Evolutionary conservation across 257 asterid species (phyloP).

Genomic region (Nicotiana sylvestris): DNA sequence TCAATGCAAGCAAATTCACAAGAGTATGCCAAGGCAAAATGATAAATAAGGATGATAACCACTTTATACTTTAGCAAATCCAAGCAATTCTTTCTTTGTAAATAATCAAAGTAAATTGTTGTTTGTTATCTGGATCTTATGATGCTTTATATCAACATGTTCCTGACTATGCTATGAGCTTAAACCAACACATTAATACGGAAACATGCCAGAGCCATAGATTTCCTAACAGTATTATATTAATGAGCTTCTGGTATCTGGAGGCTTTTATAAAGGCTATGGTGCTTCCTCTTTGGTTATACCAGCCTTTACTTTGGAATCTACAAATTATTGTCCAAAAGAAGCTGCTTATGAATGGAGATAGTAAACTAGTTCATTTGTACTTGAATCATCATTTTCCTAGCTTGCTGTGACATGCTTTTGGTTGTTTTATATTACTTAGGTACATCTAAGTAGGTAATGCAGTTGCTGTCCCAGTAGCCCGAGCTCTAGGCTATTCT

Average conservation of each 20-base stretch:
- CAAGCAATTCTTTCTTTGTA: too few relatives aligned
- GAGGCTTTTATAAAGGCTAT: too few relatives aligned
- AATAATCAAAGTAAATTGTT: not conserved
- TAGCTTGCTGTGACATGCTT: not conserved
- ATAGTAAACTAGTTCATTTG: not conserved
- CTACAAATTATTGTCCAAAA: not conserved
- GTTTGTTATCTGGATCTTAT: not conserved
- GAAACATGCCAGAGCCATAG: not conserved
- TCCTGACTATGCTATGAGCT: conserved; percentile 31
- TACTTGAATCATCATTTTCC: not conserved
- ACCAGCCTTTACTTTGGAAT: not conserved
- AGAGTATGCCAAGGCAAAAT: too few relatives aligned
- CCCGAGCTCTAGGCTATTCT: conserved; percentile 37
- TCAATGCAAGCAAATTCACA: too few relatives aligned
- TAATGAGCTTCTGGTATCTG: not conserved
- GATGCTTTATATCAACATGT: conserved; percentile 23
- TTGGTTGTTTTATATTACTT: not conserved
- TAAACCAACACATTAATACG: not conserved
- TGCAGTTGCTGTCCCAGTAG: conserved; percentile 41
- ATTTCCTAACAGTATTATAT: not conserved
- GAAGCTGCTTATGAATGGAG: not conserved
- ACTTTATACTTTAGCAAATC: too few relatives aligned
- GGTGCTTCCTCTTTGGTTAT: not conserved
- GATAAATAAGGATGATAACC: too few relatives aligned
- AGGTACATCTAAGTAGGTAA: conserved; percentile 43